Evolutionary conservation across 1,139 yeast genomes (phyloP), one percentile per base, ranked within the genome.

Genomic region (Saccharomyces hybrid): DNA sequence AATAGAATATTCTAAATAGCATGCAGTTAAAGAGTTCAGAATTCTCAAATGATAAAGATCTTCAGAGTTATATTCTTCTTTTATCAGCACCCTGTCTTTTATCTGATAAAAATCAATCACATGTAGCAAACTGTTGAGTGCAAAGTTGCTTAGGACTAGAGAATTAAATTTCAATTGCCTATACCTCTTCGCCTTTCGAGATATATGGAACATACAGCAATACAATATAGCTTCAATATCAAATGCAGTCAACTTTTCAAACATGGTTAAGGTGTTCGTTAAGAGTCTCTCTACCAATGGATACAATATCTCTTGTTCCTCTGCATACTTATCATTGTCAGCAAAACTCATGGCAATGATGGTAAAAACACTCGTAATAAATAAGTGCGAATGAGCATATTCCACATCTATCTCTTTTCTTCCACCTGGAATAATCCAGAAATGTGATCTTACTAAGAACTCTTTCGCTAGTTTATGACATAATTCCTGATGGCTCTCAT

Each of bases 381-480:
- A 78, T 3, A 80, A 77, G 62, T 78, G 81, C 38, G 72, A 69
- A 26, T 67, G 58, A 3, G 76, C 81, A 59, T 77, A 79, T 5
- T 68, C 68, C 48, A 72, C 62, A 48, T 75, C 70, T 8, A 79
- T 73, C 32, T 70, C 72, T 47, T 73, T 76, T 14, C 78, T 72
- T 2, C 82, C 82, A 9, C 82, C 82, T 1, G 83, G 83, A 5
- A 78, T 76, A 49, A 78, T 78, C 81, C 81, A 79, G 60, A 76
- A 78, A 62, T 78, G 81, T 1, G 82, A 77, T 46, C 73, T 73
- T 23, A 71, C 74, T 32, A 79, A 61, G 57, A 78, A 79, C 29
- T 75, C 73, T 54, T 73, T 70, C 0, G 78, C 74, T 14, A 78
- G 59, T 47, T 67, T 64, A n/a, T 76, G 63, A 56, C 79, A 76